Evolutionary conservation across 306 rosid species (phyloP), one percentile per base, ranked within the genome.

Genomic region (Luffa aegyptiaca): DNA sequence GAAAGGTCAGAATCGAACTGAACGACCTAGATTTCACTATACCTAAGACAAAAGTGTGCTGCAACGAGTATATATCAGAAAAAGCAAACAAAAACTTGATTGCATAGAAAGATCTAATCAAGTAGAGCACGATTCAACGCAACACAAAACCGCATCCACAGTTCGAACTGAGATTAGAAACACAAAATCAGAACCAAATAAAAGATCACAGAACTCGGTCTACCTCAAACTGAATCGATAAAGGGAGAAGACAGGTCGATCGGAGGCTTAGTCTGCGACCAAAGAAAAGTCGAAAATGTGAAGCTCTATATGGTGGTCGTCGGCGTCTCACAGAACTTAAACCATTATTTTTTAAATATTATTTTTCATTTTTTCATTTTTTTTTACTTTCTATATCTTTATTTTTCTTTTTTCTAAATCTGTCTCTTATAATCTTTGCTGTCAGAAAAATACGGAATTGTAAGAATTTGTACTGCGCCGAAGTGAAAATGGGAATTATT

Each of bases 241-340:
- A 80, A 80, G 82, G 65, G 76, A 83, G 85, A 74, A 81, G 49
- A 61, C 72, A 80, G 48, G 79, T 10, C 35, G 79, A 75, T 75
- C 64, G 64, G 63, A 16, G 49, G 48, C 52, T 64, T 64, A 63
- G 79, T 45, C 57, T 80, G 81, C 55, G 85, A 84, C 59, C 83
- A 81, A 84, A 81, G 71, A 87, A 79, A 83, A 84, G 90, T 83
- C 84, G 86, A 85, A 86, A 85, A 87, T 88, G 85, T 81, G 80
- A 88, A 86, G 91, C 84, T 95, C 82, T 81, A 89, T 90, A 85
- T 89, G 93, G 97, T 86, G 86, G 87, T 90, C 93, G 97, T 92
- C 98, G 96, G 92, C 93, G 98, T 90, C 97, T 69, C 41, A 68
- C 85, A 75, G 84, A 53, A 35, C 42, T 35, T 48, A 35, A 74